Percentiles rank a stretch among this genome's conserved stretches.
Evolutionary conservation across 1,139 yeast species (phyloP).

Genomic region (Geotrichum bryndzae): DNA sequence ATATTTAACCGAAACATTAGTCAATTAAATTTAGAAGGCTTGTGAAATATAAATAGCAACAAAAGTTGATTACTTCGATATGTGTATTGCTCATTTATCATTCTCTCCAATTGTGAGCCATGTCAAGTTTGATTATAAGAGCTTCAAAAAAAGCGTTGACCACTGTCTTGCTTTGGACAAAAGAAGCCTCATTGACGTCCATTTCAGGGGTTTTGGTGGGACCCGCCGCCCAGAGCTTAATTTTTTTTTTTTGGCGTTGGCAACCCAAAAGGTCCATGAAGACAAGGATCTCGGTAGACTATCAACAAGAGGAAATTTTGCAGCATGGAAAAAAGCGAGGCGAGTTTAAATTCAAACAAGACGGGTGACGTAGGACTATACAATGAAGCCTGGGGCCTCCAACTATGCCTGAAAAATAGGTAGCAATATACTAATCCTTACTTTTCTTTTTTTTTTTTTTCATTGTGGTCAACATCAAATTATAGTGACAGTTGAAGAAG

Average conservation of each 20-base stretch:
- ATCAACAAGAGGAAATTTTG: neutral
- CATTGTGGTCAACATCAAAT: neutral
- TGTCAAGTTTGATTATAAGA: neutral
- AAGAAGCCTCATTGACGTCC: neutral
- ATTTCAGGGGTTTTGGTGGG: slow-evolving; percentile 3
- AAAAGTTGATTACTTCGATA: no score
- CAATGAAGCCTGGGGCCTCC: neutral
- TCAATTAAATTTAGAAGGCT: no score
- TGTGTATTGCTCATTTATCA: no score
- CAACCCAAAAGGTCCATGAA: neutral
- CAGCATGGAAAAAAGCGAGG: neutral
- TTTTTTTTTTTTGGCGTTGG: neutral
- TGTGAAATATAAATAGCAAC: no score
- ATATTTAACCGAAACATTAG: no score
- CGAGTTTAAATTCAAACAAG: neutral
- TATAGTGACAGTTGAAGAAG: neutral
- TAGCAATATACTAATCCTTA: neutral
- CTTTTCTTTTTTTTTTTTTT: neutral
- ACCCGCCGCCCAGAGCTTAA: slow-evolving; percentile 10
- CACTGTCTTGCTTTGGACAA: neutral
- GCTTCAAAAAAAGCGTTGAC: no score
- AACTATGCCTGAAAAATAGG: neutral
- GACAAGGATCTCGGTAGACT: neutral
- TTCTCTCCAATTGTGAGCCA: neutral
- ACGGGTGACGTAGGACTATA: neutral